phyloP scores from a whole-genome alignment of 2,329 filamentous ascomycete species.

The Fusarium foetens region DNA sequence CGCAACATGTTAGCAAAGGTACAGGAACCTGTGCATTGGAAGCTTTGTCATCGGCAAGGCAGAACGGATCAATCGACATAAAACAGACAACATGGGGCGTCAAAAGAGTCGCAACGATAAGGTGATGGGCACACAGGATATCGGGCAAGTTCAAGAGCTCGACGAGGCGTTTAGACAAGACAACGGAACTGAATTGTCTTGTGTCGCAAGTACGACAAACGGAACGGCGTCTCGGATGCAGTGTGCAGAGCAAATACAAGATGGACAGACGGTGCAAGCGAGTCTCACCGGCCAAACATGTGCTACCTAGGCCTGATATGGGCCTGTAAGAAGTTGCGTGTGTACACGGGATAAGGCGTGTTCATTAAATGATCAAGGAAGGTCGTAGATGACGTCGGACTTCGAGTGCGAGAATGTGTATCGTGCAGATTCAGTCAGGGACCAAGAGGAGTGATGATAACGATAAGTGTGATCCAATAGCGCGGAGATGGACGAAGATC shows the following conservation, averaged over 20 bases:
- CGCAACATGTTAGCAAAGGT: constrained; percentile 46
- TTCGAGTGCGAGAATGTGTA: constrained; percentile 13
- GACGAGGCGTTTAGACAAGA: constrained; percentile 14
- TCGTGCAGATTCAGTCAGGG: constrained; percentile 27
- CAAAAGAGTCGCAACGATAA: constrained; percentile 19
- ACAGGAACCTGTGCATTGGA: constrained; percentile 34
- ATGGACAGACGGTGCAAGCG: constrained; percentile 36
- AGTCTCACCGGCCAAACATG: constrained; percentile 47
- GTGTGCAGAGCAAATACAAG: constrained; percentile 35
- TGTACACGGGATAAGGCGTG: constrained; percentile 12
- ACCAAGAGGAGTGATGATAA: constrained; percentile 16
- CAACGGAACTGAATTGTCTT: constrained; percentile 23
- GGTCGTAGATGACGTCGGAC: constrained; percentile 13
- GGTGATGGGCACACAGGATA: constrained; percentile 6
- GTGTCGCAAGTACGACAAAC: constrained; percentile 31
- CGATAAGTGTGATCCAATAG: constrained; percentile 19
- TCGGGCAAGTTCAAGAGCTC: constrained; percentile 7
- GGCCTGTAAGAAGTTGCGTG: constrained; percentile 25
- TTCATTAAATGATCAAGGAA: constrained; percentile 38
- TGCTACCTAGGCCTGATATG: constrained; percentile 40
- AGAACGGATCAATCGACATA: constrained; percentile 28
- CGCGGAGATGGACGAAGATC: constrained; percentile 36
- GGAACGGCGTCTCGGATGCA: constrained; percentile 34
- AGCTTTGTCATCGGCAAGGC: constrained; percentile 42
- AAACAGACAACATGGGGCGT: constrained; percentile 25